Conservation (phyloP, 208 protist species). For the Leishmania braziliensis region DNA sequence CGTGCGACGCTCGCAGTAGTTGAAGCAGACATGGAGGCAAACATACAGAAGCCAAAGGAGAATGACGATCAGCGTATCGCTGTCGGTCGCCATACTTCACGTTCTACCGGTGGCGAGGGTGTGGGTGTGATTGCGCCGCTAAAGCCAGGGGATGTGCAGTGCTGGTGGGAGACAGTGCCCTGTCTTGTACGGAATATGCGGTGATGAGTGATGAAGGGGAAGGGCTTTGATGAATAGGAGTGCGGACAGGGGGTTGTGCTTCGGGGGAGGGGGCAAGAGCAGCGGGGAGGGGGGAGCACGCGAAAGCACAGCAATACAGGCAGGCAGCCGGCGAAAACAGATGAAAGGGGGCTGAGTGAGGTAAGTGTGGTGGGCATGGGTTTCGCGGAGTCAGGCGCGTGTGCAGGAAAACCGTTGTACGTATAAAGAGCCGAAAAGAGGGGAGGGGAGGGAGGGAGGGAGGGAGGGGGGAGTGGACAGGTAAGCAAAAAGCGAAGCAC, state of each 20-base stretch:
- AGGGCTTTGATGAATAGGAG: background rate
- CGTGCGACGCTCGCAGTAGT: conserved; percentile 11
- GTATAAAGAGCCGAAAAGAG: background rate
- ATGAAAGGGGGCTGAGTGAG: background rate
- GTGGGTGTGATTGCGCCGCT: background rate
- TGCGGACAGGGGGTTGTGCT: background rate
- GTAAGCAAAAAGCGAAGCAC: background rate
- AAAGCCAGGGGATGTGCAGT: background rate
- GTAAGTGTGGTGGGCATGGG: too few relatives aligned
- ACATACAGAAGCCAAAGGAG: conserved; percentile 17
- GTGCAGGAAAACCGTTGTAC: background rate
- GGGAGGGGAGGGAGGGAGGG: background rate
- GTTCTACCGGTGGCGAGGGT: background rate
- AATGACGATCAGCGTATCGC: conserved; percentile 6
- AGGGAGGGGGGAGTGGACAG: background rate
- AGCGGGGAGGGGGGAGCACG: background rate
- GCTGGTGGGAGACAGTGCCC: background rate
- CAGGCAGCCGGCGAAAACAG: background rate
- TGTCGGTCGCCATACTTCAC: background rate
- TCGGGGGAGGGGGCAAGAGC: background rate
- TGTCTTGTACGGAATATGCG: background rate
- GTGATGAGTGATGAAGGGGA: background rate
- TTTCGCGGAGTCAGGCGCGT: background rate
- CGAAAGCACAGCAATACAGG: background rate
- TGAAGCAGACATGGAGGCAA: conserved; percentile 8